Percentiles rank a stretch among this genome's conserved stretches.
These are phyloP conservation scores for Stephanocyclus meneghinianus DNA, from an alignment of 352 stramenopile genomes.

Conservation along the genomic window DNA sequence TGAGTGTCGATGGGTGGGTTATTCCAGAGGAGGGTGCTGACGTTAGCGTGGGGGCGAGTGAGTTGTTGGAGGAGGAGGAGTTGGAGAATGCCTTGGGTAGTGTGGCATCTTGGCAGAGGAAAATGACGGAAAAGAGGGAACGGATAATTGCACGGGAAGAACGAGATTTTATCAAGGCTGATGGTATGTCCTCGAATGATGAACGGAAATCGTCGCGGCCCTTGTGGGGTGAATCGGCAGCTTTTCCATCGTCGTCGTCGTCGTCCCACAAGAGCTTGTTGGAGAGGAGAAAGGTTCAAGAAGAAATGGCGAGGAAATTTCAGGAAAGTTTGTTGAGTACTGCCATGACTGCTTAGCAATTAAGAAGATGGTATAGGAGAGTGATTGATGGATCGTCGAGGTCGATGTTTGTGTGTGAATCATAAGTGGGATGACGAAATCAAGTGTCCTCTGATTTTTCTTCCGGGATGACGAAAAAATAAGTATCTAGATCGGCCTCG, in stretches of 20 bases:
- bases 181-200: background rate
- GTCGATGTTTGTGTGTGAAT: background rate
- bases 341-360: slow-evolving; percentile 26
- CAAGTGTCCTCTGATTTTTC: background rate
- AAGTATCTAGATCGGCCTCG: no score
- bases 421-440: background rate
- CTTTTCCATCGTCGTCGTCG: background rate
- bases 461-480: no score
- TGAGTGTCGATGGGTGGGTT: slow-evolving; percentile 12
- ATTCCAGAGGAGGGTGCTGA: background rate
- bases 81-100: background rate
- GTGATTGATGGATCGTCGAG: background rate
- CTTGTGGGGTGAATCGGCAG: slow-evolving; percentile 1
- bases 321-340: slow-evolving; percentile 24
- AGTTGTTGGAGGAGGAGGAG: background rate
- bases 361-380: background rate
- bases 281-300: slow-evolving; percentile 16
- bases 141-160: slow-evolving; percentile 22
- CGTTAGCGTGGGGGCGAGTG: background rate
- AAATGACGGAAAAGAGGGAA: slow-evolving; percentile 19
- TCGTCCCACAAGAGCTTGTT: slow-evolving; percentile 1
- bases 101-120: slow-evolving; percentile 18
- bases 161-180: slow-evolving; percentile 7
- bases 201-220: background rate
- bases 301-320: slow-evolving; percentile 22